Base-by-base conservation (phyloP, 371 early-diverging fungal species). In the Capillidium rhysosporum region DNA sequence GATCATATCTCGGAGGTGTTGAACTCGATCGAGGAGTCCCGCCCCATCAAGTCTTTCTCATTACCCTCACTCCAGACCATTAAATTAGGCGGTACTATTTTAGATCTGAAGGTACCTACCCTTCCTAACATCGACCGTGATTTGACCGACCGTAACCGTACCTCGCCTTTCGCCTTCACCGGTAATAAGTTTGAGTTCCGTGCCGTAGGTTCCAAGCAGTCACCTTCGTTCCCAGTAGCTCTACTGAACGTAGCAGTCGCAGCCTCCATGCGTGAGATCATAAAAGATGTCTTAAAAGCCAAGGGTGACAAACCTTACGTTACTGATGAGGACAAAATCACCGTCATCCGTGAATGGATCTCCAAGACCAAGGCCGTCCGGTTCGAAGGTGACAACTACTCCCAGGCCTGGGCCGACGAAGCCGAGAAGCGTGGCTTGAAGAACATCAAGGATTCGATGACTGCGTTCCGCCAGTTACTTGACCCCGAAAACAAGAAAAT, bases 121-220 rank as follows among this genome's bases (percentile, higher is more conserved):
- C 73, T 97, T 45, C 95, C 98, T 56, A 69, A 69, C 61, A 91
- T 97, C 63, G 65, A 86, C 23, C 89, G 94, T 69, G 98, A 97
- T 66, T 67, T 92, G 67, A 94, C 96, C 18, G 98, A 97, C 66
- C 89, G 98, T 67, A 97, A 97, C 83, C 86, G 95, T 62, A 97
- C 98, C 24, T 93, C 93, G 47, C 93, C 98, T 29, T 93, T 97
- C 60, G 98, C 98, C 54, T 97, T 95, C 75, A 97, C 95, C 56
- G 95, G 95, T 55, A 94, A 97, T 86, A 97, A 97, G 78, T 94
- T 97, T 60, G 98, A 97, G 74, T 97, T 95, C 91, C 86, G 98
- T 71, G 94, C 95, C 56, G 94, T 95, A 34, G 98, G 98, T 34
- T 86, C 98, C 59, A 92, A 92, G 77, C 92, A 91, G 71, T 89